Base-by-base conservation (phyloP, 2,329 filamentous ascomycete species). In the Fusarium globosum region DNA sequence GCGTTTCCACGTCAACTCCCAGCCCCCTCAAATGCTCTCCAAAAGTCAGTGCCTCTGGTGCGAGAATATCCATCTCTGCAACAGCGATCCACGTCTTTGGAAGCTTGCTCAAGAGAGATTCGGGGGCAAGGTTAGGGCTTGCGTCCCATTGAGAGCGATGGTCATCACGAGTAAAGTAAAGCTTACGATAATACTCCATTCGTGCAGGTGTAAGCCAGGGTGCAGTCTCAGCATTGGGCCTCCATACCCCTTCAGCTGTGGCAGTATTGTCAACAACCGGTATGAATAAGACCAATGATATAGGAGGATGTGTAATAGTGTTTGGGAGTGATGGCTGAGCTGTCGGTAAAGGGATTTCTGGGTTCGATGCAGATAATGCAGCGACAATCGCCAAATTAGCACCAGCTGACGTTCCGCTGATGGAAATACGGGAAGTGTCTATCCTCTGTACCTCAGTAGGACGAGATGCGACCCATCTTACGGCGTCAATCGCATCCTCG, bases 191-290 rank as follows among this genome's bases (percentile, higher is more conserved):
- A 79, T 80, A 82, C n/a, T 73, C 70, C 79, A 83, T 80, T 14
- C 81, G 76, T 7, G 68, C 53, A 9, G 80, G 76, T 3, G 79
- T 82, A 30, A 81, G 78, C 78, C 79, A 83, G 21, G 80, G 80
- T 21, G 78, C 79, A 38, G 74, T 76, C 48, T 78, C 76, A 30
- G 75, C 76, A 53, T 75, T 78, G 20, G 67, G 61, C 26, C 71
- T 78, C 76, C 76, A 78, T n/a, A 72, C 64, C 9, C 66, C 64
- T 30, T 76, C 55, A 20, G 62, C 56, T 16, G 80, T 81, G 8
- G 81, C 80, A 5, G 79, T 81, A 57, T 80, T 82, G 66, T 82
- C 81, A 11, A 82, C 75, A 12, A 82, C 81, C 2, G 81, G 81
- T 28, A 80, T 76, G 33, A 82, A 76, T 2, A 79, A 64, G 4